Percentiles rank a stretch among this genome's conserved stretches.
These are phyloP conservation scores for Mycena capillaripes DNA, from an alignment of 768 basidiomycete genomes.

Conservation along the genomic window DNA sequence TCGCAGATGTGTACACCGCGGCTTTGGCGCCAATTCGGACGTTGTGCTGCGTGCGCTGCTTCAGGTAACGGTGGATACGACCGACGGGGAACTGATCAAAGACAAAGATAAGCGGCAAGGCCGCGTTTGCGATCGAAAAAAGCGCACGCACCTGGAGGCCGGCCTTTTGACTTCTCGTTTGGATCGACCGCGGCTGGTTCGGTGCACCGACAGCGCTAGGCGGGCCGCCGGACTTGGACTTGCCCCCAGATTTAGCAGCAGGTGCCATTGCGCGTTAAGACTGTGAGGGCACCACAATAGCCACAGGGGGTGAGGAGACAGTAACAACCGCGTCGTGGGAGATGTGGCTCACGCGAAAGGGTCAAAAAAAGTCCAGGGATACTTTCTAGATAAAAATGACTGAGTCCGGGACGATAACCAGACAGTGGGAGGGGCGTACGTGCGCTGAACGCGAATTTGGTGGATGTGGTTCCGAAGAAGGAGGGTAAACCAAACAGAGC, in stretches of 20 bases:
- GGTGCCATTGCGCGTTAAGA: constrained; percentile 57
- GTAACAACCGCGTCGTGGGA: constrained; percentile 18
- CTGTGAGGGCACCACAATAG: not conserved
- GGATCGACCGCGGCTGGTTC: constrained; percentile 58
- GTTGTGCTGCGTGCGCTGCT: constrained; percentile 91
- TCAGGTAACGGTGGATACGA: constrained; percentile 96
- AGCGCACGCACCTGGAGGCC: constrained; percentile 79
- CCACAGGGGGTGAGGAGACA: constrained; percentile 1
- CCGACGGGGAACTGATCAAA: constrained; percentile 95
- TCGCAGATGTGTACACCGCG: constrained; percentile 96
- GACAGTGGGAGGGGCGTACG: not conserved
- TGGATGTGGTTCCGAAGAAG: constrained; percentile 23
- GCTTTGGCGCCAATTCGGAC: constrained; percentile 98
- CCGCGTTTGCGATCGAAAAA: not conserved
- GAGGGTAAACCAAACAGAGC: not conserved
- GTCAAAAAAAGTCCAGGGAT: constrained; percentile 19
- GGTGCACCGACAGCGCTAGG: constrained; percentile 47
- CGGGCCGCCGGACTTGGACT: constrained; percentile 67
- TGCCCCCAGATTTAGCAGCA: constrained; percentile 69
- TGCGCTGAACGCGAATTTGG: constrained; percentile 13
- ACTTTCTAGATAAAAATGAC: not conserved
- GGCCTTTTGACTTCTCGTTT: constrained; percentile 86
- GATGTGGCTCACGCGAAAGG: constrained; percentile 28
- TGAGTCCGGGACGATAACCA: not conserved
- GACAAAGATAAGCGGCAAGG: constrained; percentile 41